Conservation (phyloP, 768 basidiomycete genomes). For the Leccinum obscurum region DNA sequence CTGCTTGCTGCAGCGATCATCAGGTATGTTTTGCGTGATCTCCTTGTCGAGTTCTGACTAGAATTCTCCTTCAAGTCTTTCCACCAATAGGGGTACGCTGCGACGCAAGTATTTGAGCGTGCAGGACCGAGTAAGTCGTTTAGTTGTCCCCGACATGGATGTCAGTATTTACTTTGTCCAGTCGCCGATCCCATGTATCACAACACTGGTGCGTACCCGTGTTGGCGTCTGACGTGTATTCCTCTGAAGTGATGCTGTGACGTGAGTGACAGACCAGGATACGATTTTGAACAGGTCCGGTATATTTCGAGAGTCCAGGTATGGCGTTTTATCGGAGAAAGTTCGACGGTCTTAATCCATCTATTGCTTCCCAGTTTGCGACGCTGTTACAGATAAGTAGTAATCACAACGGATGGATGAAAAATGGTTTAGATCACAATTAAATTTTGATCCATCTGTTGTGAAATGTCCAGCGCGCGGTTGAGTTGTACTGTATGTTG, state of each 20-base stretch:
- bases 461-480: too few relatives aligned
- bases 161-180: conserved; percentile 20
- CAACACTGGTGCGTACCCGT: conserved; percentile 57
- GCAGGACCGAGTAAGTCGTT: conserved; percentile 61
- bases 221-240: not conserved
- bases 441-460: too few relatives aligned
- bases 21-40: conserved; percentile 46
- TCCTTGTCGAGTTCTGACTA: not conserved
- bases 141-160: not conserved
- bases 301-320: conserved; percentile 90
- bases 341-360: not conserved
- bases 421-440: too few relatives aligned
- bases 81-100: conserved; percentile 78
- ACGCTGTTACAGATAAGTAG: conserved; percentile 51
- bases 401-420: too few relatives aligned
- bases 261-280: conserved; percentile 74
- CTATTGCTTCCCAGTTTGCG: conserved; percentile 50
- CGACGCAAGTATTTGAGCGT: conserved; percentile 87
- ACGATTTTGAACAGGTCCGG: conserved; percentile 78
- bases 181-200: conserved; percentile 92
- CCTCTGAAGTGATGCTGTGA: conserved; percentile 43
- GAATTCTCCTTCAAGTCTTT: conserved; percentile 61
- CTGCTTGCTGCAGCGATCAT: conserved; percentile 92
- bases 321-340: conserved; percentile 16
- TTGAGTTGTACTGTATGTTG: too few relatives aligned